Base-by-base conservation (phyloP, 2,329 filamentous ascomycete species). In the Colletotrichum eleusines region DNA sequence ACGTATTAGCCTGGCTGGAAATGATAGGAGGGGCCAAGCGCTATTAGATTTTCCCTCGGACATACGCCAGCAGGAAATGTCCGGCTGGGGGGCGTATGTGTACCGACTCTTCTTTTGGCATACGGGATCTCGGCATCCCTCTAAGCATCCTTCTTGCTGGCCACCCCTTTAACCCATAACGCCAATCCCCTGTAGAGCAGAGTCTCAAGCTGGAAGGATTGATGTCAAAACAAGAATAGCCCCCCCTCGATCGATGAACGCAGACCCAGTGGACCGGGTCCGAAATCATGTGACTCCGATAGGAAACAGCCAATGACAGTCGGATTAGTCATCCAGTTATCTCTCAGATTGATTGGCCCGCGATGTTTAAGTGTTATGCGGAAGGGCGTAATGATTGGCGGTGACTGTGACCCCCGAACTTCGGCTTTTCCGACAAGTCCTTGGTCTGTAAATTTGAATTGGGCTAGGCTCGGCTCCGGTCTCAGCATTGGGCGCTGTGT, bases 201-300 rank as follows among this genome's bases (percentile, higher is more conserved):
- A 11, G 31, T n/a, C 11, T 23, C 51, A 38, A 44, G 50, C 50
- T 33, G 33, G 16, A n/a, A 54, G 38, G 46, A 42, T 20, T 63
- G 69, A 71, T 50, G 69, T 71, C 65, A 50, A 71, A 69, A 69
- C 69, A 71, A 70, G 69, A 48, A 28, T 31, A 40, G 5, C 33
- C 33, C 33, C 38, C n/a, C 55, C 28, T 26, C 16, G 42, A 8
- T n/a, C 44, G n/a, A n/a, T n/a, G n/a, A n/a, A n/a, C n/a, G n/a
- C n/a, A n/a, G n/a, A n/a, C n/a, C n/a, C n/a, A n/a, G n/a, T n/a
- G n/a, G n/a, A n/a, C n/a, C n/a, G n/a, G n/a, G n/a, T n/a, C 38
- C 26, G 14, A 16, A 6, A 55, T 55, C 54, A 60, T 44, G 62
- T 66, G 54, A 66, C 54, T 38, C 6, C 18, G 1, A 14, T 8